Evolutionary conservation across 106 monocot species (phyloP), one percentile per base, ranked within the genome.

Genomic region (Narthecium ossifragum): DNA sequence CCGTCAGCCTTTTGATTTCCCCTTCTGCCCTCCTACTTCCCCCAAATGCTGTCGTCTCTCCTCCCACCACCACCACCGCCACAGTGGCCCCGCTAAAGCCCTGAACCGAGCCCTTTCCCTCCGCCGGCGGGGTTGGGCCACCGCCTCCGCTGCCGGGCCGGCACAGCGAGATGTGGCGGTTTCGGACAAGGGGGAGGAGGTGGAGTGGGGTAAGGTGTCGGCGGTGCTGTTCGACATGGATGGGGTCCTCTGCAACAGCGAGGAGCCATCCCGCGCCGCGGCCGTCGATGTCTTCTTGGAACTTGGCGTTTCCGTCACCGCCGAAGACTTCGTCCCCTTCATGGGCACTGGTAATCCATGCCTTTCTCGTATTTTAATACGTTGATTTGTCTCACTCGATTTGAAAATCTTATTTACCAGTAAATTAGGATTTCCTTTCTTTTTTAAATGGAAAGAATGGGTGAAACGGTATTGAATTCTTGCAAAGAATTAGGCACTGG

Each of bases 221-320:
- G 90, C 84, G 6, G 96, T 98, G 26, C 87, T 98, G 22, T 87
- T 90, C 70, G 96, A 90, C 66, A 98, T 90, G 96, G 96, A 98
- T 34, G 90, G 96, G n/a, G 90, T 98, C 13, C 90, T 98, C 12
- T 90, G 96, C 81, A 73, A 98, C 71, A 98, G 90, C 66, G 90
- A 98, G 68, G 76, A 98, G 66, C 70, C 60, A 0, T 98, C 96
- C 9, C 67, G 96, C 32, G 63, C 64, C 73, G 96, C 96, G 17
- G 96, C 76, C 15, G 90, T 98, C n/a, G 86, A 87, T 47, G 75
- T 98, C 18, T 98, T 98, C 49, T 73, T 81, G 2, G 96, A 90
- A 73, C 75, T 98, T 53, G 90, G 90, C 32, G 90, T 98, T 17
- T 72, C 90, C 22, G 96, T 87, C 57, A 79, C 84, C 22, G 18